Evolutionary conservation across 2,329 filamentous ascomycete species (phyloP), one percentile per base, ranked within the genome.

Genomic region (Neonectria punicea): DNA sequence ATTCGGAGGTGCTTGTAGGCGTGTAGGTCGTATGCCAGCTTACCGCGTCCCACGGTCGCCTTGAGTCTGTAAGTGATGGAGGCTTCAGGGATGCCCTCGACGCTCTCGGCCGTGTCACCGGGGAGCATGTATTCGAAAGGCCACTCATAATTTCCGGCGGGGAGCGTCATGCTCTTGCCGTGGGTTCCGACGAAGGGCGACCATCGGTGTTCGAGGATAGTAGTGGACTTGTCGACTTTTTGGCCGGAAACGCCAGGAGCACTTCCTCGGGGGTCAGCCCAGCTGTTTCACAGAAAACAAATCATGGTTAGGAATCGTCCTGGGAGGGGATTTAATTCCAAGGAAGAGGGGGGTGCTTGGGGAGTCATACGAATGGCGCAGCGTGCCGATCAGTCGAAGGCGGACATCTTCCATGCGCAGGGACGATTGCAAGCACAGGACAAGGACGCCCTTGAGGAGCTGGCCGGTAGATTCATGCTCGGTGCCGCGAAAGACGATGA

Each of bases 11-110:
- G 90, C 78, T 95, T 95, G 77, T 91, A 91, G 36, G 93, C 88
- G 71, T 92, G 89, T 55, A 97, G 84, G 77, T 97, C 94, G 82
- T 97, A 95, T 74, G 92, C 90, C 74, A 98, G 90, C 82, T 96
- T 97, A 67, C 94, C 93, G 64, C 94, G 85, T 50, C 91, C 92
- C 55, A 98, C 90, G 56, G 93, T 94, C 2, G 95, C 96, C 80
- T 97, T 97, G 75, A 99, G 85, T 70, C 92, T 90, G 81, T 98
- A 99, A 53, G 93, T 92, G 65, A 98, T 90, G 80, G 92, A 95
- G 16, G 92, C 94, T 72, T 97, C 93, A 61, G 88, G 86, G 61
- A 98, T 84, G 4, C 96, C 96, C 80, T 98, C 96, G 44, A 99
- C 88, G 75, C 93, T 97, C 85, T 98, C 96, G 18, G 93, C 87